These are phyloP conservation scores for Musa schizocarpa DNA, from an alignment of 176 grass and related monocot genomes.

Conservation along the genomic window DNA sequence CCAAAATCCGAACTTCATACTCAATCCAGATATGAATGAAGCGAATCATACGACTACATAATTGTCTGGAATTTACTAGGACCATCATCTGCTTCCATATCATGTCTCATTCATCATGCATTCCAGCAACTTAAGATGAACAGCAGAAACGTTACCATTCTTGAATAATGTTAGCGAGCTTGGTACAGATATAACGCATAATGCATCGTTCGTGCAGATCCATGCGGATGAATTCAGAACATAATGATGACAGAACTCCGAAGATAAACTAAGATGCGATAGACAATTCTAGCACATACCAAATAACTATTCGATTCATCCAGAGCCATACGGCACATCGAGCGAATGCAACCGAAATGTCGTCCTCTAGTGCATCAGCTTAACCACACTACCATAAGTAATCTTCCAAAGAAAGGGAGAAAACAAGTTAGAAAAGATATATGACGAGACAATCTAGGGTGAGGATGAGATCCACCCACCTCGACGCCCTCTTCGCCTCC, in stretches of 20 bases:
- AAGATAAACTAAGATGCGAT: background rate
- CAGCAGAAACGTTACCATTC: background rate
- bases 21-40: too few relatives aligned
- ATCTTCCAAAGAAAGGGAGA: background rate
- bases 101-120: background rate
- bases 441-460: background rate
- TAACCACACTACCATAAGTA: conserved; percentile 12
- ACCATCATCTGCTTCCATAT: background rate
- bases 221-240: background rate
- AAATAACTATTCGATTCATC: conserved; percentile 17
- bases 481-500: conserved; percentile 43
- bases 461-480: conserved; percentile 23
- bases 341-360: conserved; percentile 15
- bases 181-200: background rate
- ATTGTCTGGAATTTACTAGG: background rate
- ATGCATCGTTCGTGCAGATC: background rate
- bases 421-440: background rate
- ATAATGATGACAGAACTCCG: background rate
- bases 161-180: background rate
- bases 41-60: too few relatives aligned
- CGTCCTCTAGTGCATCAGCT: conserved; percentile 12
- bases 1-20: too few relatives aligned
- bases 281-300: background rate
- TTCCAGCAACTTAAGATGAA: background rate
- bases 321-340: conserved; percentile 9